Evolutionary conservation across 2,329 filamentous ascomycete species (phyloP).

Genomic region (Sarocladiaceae sp.): DNA sequence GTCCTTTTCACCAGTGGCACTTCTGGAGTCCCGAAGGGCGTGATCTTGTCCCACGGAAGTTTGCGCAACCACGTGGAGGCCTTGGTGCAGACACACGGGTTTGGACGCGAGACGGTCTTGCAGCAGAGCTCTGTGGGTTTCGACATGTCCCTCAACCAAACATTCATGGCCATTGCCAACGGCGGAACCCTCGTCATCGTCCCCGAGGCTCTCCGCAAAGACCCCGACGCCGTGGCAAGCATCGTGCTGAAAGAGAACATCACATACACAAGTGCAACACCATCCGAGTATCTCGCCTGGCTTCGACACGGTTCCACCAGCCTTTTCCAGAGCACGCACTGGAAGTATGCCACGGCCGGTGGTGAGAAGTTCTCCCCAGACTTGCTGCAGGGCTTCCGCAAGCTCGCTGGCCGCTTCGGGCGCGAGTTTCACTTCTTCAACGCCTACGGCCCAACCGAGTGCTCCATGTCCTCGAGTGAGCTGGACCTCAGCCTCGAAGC

Average conservation of each 20-base stretch:
- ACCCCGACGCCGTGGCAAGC: neutral
- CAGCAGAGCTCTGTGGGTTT: constrained; percentile 18
- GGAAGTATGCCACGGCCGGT: neutral
- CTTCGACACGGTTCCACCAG: neutral
- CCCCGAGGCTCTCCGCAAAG: neutral
- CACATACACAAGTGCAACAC: neutral
- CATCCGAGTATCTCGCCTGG: neutral
- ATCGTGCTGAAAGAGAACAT: neutral
- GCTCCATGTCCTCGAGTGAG: neutral
- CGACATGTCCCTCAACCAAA: constrained; percentile 30
- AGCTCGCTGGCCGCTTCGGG: neutral
- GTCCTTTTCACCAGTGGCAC: neutral
- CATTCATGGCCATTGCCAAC: constrained; percentile 24
- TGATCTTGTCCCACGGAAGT: neutral
- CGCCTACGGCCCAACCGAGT: neutral
- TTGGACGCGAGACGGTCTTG: neutral
- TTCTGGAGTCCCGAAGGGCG: neutral
- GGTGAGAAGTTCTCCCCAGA: neutral
- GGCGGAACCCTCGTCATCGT: constrained; percentile 29
- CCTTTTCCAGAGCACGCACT: neutral
- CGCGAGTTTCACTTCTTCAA: neutral
- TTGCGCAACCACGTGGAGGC: neutral
- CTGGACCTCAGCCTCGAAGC: neutral
- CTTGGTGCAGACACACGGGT: neutral
- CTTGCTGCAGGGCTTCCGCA: neutral